phyloP scores from a whole-genome alignment of 2,329 filamentous ascomycete genomes.

The Diplodia scrobiculata region DNA sequence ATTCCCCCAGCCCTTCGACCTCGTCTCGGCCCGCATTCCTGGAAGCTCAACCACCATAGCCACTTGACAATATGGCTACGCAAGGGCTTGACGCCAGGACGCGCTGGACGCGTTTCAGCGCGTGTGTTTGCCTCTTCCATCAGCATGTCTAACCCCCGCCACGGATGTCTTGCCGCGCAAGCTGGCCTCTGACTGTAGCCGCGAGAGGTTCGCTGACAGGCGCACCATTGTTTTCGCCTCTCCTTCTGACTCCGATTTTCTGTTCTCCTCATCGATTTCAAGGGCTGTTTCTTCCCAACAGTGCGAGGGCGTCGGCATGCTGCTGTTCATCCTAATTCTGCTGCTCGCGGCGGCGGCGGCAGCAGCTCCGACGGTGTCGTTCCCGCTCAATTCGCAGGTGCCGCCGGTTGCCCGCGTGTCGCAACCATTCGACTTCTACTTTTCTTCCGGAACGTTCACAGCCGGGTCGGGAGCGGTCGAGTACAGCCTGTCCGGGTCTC shows the following conservation, averaged over 20 bases:
- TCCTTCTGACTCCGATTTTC: conserved; percentile 22
- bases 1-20: conserved; percentile 29
- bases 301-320: conserved; percentile 28
- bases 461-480: conserved; percentile 59
- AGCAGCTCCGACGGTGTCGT: conserved; percentile 52
- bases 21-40: conserved; percentile 39
- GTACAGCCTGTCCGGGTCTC: conserved; percentile 67
- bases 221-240: conserved; percentile 5
- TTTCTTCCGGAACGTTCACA: conserved; percentile 73
- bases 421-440: conserved; percentile 68
- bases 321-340: conserved; percentile 33
- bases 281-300: not conserved
- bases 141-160: conserved; percentile 31
- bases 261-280: conserved; percentile 27
- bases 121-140: conserved; percentile 34
- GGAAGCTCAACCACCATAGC: conserved; percentile 28
- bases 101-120: conserved; percentile 31
- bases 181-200: conserved; percentile 37
- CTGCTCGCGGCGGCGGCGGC: conserved; percentile 32
- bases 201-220: conserved; percentile 26
- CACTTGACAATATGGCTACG: conserved; percentile 33
- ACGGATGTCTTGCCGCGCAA: conserved; percentile 35
- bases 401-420: conserved; percentile 74
- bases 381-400: conserved; percentile 82
- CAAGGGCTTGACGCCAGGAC: conserved; percentile 34